These are phyloP conservation scores for Perkinsus olseni DNA, from an alignment of 169 alveolate species.

Conservation along the genomic window DNA sequence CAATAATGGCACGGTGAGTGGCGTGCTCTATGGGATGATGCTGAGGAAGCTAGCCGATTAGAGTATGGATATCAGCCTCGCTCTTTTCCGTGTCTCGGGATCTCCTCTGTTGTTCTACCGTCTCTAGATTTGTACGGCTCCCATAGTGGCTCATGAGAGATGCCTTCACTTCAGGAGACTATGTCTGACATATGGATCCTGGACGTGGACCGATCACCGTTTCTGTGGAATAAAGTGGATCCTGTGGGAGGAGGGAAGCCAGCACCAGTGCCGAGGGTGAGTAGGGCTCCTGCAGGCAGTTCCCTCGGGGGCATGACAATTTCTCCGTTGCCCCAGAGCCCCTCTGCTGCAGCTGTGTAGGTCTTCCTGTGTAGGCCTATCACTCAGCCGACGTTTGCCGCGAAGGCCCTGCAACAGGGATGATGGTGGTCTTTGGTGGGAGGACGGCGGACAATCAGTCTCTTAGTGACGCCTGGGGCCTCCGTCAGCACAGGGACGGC, in stretches of 20 bases:
- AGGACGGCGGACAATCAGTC: conserved; percentile 86
- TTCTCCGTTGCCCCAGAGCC: too few relatives aligned
- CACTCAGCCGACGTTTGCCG: conserved; percentile 72
- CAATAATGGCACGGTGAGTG: conserved; percentile 77
- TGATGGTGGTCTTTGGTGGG: conserved; percentile 98
- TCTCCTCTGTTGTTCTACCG: not conserved
- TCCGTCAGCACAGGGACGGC: conserved; percentile 97
- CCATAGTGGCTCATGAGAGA: conserved; percentile 12
- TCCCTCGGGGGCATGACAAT: too few relatives aligned
- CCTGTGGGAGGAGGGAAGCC: conserved; percentile 20
- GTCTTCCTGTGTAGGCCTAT: not conserved
- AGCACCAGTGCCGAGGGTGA: conserved; percentile 27
- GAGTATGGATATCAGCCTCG: not conserved
- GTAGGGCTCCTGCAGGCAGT: not conserved
- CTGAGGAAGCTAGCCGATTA: not conserved
- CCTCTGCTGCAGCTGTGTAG: too few relatives aligned
- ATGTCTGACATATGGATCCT: conserved; percentile 93
- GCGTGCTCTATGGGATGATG: not conserved
- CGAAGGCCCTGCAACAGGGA: conserved; percentile 97
- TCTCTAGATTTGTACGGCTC: not conserved
- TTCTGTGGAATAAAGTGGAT: conserved; percentile 85
- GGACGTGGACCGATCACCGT: conserved; percentile 93
- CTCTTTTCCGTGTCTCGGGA: not conserved
- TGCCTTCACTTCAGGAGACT: conserved; percentile 41
- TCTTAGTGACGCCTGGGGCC: conserved; percentile 96